Evolutionary conservation across 129 eudicot genomes (phyloP), one percentile per base, ranked within the genome.

Genomic region (Artemisia tridentata): DNA sequence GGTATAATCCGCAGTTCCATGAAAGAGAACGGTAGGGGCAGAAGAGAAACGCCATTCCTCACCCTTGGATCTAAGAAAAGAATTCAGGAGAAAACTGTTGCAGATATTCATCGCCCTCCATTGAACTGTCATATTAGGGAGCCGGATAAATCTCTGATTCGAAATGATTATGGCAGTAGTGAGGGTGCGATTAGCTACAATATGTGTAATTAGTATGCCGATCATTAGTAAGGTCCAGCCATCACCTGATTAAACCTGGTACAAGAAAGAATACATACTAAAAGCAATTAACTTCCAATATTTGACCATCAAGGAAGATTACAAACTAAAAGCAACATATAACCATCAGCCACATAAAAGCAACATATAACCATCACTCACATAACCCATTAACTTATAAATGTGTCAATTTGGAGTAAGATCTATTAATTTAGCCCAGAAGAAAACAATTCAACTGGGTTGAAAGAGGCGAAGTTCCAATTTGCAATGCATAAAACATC

Each of bases 241-340:
- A 81, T 95, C 97, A 38, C 99, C 99, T 20, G 96, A 88, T 88
- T 95, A 96, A 96, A 74, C 95, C 96, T 95, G 85, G 46, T 12
- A 6, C 53, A 76, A 59, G 48, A 66, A 19, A 51, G 3, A 63
- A 48, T 53, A 52, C 41, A 57, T 51, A 63, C 47, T 53, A 74
- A n/a, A 50, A 63, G 21, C 4, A 50, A 11, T 3, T n/a, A 9
- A 12, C 13, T 15, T 50, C 15, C 17, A 50, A 50, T 50, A 50
- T 3, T 14, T 51, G 56, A 12, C 17, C 17, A 51, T 51, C 45
- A 7, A 34, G 8, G 9, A 34, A 34, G 43, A 34, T 38, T 38
- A 38, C 45, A 38, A 38, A 6, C 10, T 38, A 38, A 38, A 2
- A 60, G 8, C 13, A 12, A 19, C 11, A 67, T 41, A 52, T 3